Evolutionary conservation across 148 eudicot genomes (phyloP), one percentile per base, ranked within the genome.

Genomic region (Pouteria glomerata): DNA sequence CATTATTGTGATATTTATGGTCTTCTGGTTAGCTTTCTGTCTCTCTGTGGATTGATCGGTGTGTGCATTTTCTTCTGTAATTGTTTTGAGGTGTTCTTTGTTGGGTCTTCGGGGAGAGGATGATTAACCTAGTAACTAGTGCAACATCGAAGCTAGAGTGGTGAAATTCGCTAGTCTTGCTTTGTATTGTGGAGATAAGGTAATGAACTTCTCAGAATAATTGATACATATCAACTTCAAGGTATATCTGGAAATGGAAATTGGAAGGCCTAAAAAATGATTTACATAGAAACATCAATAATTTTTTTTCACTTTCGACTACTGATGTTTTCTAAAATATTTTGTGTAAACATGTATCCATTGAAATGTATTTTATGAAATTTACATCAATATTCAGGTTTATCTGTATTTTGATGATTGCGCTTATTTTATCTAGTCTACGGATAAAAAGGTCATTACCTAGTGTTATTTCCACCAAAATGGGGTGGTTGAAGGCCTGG

Each of bases 1-100:
- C 90, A 90, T 68, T 90, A 85, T 70, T 96, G 99, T 79, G 97
- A 96, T 76, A 74, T 81, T 8, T 90, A 96, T 82, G 99, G 99
- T 58, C 62, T 96, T 53, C 81, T 96, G 94, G 99, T 92, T 75
- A 82, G 82, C 53, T 48, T 64, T 73, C 67, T 69, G 60, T 71
- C 77, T 72, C 68, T 47, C n/a, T 41, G 30, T 56, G 68, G 23
- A n/a, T 47, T 37, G 76, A 23, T 11, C 0, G 27, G 19, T 26
- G 34, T n/a, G 34, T 57, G 34, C 6, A 10, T n/a, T 27, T 3
- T 66, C 29, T 65, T 48, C 41, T 48, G 8, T 18, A 66, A 52
- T 66, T 48, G 16, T 48, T 31, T 33, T 24, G 70, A 47, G 70
- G 41, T 3, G 27, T 31, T 66, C 41, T 66, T 44, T 16, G 8